Evolutionary conservation across 495 filamentous ascomycete genomes (phyloP).

Genomic region (Talaromyces borbonicus): DNA sequence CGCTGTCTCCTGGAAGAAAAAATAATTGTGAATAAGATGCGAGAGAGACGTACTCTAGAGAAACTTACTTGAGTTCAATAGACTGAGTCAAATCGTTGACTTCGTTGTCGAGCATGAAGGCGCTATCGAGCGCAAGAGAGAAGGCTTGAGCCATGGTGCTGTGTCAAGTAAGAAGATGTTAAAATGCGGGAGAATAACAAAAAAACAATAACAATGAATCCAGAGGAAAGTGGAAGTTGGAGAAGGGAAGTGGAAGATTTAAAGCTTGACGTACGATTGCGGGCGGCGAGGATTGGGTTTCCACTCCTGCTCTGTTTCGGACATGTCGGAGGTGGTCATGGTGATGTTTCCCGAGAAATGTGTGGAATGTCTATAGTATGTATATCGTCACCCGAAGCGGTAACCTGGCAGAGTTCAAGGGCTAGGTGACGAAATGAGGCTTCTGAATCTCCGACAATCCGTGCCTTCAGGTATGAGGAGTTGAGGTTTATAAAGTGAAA

Average conservation of each 20-base stretch:
- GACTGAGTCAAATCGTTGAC: conserved; percentile 66
- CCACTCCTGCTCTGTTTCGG: conserved; percentile 64
- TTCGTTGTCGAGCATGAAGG: conserved; percentile 76
- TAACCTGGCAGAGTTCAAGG: neutral
- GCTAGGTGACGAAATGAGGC: conserved; percentile 5
- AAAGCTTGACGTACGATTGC: conserved; percentile 59
- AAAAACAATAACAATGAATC: neutral
- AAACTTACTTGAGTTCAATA: conserved; percentile 73
- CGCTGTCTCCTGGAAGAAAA: conserved; percentile 44
- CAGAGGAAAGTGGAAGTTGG: neutral
- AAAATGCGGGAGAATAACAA: no score
- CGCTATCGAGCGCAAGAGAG: conserved; percentile 74
- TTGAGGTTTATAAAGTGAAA: neutral
- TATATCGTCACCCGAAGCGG: conserved; percentile 7
- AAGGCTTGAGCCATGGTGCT: conserved; percentile 86
- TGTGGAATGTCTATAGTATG: conserved; percentile 6
- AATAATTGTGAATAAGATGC: conserved; percentile 23
- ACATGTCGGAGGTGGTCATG: no score
- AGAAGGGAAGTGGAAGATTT: neutral
- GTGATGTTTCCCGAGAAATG: conserved; percentile 6
- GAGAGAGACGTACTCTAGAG: neutral
- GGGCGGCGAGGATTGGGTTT: conserved; percentile 61
- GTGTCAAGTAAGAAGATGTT: conserved; percentile 8
- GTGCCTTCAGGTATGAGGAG: no score
- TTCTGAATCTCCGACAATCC: no score